Evolutionary conservation across 495 filamentous ascomycete species (phyloP).

Genomic region (Penicilliopsis zonata): DNA sequence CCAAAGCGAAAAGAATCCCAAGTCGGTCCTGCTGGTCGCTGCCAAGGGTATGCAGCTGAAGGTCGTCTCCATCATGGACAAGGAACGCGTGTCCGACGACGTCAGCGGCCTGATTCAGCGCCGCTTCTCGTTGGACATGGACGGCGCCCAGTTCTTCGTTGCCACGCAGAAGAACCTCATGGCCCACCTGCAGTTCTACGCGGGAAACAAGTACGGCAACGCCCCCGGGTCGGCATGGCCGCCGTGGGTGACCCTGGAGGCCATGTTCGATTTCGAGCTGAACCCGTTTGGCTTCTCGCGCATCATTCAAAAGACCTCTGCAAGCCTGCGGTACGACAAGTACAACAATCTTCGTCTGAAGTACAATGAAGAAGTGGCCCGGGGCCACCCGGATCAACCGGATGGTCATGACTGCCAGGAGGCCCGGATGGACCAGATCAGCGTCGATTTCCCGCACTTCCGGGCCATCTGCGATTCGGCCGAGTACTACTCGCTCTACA

Average conservation of each 20-base stretch:
- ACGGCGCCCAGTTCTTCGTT: conserved; percentile 95
- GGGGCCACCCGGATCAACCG: conserved; percentile 31
- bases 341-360: conserved; percentile 96
- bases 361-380: conserved; percentile 88
- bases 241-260: conserved; percentile 94
- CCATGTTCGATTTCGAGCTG: conserved; percentile 90
- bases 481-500: conserved; percentile 94
- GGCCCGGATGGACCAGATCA: conserved; percentile 82
- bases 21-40: conserved; percentile 82
- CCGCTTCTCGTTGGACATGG: conserved; percentile 86
- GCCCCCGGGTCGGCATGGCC: conserved; percentile 81
- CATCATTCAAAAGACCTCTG: conserved; percentile 89
- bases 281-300: conserved; percentile 93
- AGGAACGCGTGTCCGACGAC: conserved; percentile 78
- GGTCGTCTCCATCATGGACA: conserved; percentile 95
- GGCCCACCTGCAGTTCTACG: conserved; percentile 80
- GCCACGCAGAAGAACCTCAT: conserved; percentile 82
- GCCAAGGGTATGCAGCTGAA: conserved; percentile 96
- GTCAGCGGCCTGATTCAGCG: conserved; percentile 92
- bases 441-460: conserved; percentile 89
- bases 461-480: conserved; percentile 88
- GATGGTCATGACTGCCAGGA: conserved; percentile 39
- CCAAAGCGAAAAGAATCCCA: conserved; percentile 94
- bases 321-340: conserved; percentile 89
- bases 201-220: conserved; percentile 84